Evolutionary conservation across 2,329 filamentous ascomycete genomes (phyloP), one percentile per base, ranked within the genome.

Genomic region (Cytospora piceicola): DNA sequence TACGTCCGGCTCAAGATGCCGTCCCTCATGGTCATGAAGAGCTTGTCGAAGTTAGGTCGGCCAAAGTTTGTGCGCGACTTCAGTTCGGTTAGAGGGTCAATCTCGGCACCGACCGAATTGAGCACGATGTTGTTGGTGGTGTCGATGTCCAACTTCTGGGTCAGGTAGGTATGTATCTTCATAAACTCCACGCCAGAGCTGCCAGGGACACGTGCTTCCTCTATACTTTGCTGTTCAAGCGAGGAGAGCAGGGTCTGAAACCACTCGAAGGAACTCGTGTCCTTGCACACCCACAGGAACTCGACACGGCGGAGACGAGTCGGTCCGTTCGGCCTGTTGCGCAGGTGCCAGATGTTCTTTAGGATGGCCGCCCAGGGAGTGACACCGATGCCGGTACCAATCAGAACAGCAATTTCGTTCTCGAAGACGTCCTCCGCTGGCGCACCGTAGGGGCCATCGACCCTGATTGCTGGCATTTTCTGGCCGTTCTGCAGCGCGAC

Each of bases 271-370:
- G 94, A 97, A 39, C 87, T 91, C 0, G 94, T 97, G 74, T 97
- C 94, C 77, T 92, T 95, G 85, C 94, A 97, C 60, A 98, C 90
- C 95, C 95, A 99, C 81, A 99, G 96, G 79, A 99, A 99, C 77
- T 99, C 95, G 36, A 99, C 94, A 77, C 95, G 90, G 67, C 93
- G 91, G 56, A 99, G 89, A 74, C 94, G 92, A 58, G 87, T 88
- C 1, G 94, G 94, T 29, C 94, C 92, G 81, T 97, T 95, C 9
- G 94, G 94, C 20, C 90, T 88, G 70, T 95, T 90, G 69, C 95
- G 93, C 73, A 96, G 85, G 77, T 99, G 94, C 92, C 94, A 99
- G 79, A 99, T 98, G 77, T 97, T 97, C 82, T 99, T 99, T 70
- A 95, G 83, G 70, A 95, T 94, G 2, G 90, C 85, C 1, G 92